Evolutionary conservation across 1,139 yeast species (phyloP), one percentile per base, ranked within the genome.

Genomic region (Magnusiomyces starmeri): DNA sequence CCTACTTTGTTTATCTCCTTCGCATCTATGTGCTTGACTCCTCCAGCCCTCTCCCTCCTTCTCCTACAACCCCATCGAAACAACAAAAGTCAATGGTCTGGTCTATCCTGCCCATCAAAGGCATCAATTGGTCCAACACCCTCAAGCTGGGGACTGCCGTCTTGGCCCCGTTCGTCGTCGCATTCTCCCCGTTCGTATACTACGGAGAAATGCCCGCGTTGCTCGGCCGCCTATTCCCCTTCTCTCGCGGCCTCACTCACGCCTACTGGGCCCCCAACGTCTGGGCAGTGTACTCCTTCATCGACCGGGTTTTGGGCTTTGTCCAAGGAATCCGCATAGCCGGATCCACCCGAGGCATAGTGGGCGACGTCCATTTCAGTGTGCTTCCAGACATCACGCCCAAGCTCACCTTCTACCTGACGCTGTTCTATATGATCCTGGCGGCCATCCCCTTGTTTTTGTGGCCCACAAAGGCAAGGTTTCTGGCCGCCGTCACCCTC

Each of bases 191-290:
- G 0, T 89, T 89, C 63, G 69, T 77, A 12, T 80, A 82, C 63
- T 73, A 79, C 60, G 73, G 76, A 6, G 85, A 83, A 43, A 64
- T 85, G 50, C 85, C 86, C 1, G 81, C 87, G 57, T 70, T 92
- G 18, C 49, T 87, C 12, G 66, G 73, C 4, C 74, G 98, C 49
- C 70, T 94, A 41, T 92, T 92, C 69, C 98, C 98, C 4, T 92
- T 92, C 65, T 85, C 95, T 49, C 77, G 98, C 64, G 98, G 98
- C 1, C 75, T 94, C 41, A 92, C 97, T 4, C 98, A 94, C 68
- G 97, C 97, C 0, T 94, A 94, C 70, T 92, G 98, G 98, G 98
- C 98, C 0, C 98, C 98, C 3, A 92, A 92, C 62, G 73, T 89
- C 51, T 92, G 99, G 99, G 96, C 98, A 0, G 62, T 92, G 12